phyloP scores from a whole-genome alignment of 129 eudicot species.

The Cynara cardunculus region DNA sequence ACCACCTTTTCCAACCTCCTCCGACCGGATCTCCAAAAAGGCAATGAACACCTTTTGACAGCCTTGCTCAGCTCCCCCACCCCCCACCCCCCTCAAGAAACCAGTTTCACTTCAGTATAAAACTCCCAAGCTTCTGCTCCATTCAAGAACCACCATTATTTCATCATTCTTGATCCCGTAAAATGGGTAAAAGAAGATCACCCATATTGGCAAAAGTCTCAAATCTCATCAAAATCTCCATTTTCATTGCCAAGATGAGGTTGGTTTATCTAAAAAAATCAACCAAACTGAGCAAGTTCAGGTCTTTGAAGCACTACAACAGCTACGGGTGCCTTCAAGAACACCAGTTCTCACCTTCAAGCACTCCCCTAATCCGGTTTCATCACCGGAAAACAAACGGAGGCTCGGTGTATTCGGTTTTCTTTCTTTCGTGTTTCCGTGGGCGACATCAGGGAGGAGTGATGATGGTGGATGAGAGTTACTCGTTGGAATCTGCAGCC shows the following conservation, averaged over 20 bases:
- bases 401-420: conserved; percentile 24
- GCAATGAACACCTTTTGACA: conserved; percentile 29
- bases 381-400: conserved; percentile 16
- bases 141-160: not conserved
- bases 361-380: conserved; percentile 43
- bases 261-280: conserved; percentile 40
- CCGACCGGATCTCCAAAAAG: conserved; percentile 26
- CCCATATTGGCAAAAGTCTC: conserved; percentile 51
- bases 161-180: not conserved
- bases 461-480: not conserved
- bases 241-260: conserved; percentile 49
- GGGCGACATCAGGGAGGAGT: conserved; percentile 6
- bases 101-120: conserved; percentile 16
- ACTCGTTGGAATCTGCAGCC: conserved; percentile 26
- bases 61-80: conserved; percentile 13
- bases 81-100: not conserved
- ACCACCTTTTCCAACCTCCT: conserved; percentile 22
- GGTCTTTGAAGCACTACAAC: conserved; percentile 43
- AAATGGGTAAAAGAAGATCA: conserved; percentile 55
- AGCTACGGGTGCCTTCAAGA: conserved; percentile 52
- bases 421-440: conserved; percentile 44
- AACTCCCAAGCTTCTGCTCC: not conserved
- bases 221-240: conserved; percentile 38
- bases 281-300: conserved; percentile 30
- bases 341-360: conserved; percentile 66